Evolutionary conservation across 768 basidiomycete species (phyloP).

Genomic region (Mycena leptocephala): DNA sequence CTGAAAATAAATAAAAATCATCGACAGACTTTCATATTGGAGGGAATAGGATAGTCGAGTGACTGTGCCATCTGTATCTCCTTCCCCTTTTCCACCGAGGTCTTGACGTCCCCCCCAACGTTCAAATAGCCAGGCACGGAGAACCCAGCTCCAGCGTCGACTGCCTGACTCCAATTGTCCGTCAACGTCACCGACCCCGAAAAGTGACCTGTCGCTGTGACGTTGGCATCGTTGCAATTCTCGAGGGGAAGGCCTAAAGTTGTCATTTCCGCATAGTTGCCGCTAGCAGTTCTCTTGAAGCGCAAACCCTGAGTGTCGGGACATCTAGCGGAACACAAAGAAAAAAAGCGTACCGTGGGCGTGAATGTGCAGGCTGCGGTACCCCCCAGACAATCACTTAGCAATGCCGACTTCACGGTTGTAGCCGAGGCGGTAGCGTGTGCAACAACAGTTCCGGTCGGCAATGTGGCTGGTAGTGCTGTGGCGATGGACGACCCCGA

Average conservation of each 20-base stretch:
- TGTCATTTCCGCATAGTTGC: background rate
- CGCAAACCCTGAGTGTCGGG: background rate
- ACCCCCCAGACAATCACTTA: background rate
- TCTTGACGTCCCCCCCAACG: background rate
- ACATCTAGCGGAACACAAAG: no score
- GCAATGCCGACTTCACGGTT: background rate
- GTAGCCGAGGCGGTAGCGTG: background rate
- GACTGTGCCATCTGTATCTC: background rate
- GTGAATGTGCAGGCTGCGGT: background rate
- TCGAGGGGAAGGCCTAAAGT: background rate
- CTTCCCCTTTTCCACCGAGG: background rate
- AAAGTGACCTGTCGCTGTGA: background rate
- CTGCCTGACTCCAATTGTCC: background rate
- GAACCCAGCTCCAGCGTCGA: background rate
- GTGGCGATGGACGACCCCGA: background rate
- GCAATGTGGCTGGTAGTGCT: no score
- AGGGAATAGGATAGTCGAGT: background rate
- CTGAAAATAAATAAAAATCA: background rate
- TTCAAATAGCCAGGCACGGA: background rate
- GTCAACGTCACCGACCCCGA: background rate
- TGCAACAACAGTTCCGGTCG: background rate
- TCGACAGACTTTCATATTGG: background rate
- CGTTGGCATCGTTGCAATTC: background rate
- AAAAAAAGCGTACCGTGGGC: background rate
- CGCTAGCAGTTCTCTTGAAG: background rate